These are phyloP conservation scores for Vinca minor DNA, from an alignment of 257 asterid species.

Conservation along the genomic window DNA sequence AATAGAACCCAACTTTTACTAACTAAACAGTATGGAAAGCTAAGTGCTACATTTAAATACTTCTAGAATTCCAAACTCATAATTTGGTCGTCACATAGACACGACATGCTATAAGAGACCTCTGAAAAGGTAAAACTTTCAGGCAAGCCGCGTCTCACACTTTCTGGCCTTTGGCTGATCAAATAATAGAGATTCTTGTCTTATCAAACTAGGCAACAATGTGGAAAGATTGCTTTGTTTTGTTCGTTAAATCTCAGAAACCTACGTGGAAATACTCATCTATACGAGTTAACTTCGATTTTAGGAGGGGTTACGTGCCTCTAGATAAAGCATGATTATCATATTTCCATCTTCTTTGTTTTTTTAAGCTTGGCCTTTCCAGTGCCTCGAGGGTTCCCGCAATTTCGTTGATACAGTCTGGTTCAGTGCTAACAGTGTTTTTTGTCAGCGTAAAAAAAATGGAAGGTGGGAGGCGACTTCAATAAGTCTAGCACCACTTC, in stretches of 20 bases:
- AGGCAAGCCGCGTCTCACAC: conserved; percentile 18
- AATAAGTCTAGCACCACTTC: too few species aligned
- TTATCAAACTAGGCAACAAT: conserved; percentile 11
- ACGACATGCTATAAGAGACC: background rate
- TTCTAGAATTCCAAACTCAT: too few species aligned
- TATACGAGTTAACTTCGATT: conserved; percentile 11
- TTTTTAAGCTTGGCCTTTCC: conserved; percentile 14
- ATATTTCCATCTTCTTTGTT: conserved; percentile 16
- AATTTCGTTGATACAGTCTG: too few species aligned
- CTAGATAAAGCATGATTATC: background rate
- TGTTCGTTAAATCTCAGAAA: conserved; percentile 7
- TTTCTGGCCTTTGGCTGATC: conserved; percentile 7
- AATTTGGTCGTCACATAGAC: too few species aligned
- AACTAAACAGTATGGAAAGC: too few species aligned
- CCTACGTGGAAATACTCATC: conserved; percentile 17
- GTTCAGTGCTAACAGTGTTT: too few species aligned
- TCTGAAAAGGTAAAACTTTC: background rate
- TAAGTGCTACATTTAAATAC: too few species aligned
- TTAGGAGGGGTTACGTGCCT: conserved; percentile 14
- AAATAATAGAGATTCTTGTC: conserved; percentile 9
- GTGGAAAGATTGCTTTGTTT: conserved; percentile 7
- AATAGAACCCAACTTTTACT: too few species aligned
- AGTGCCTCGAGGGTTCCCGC: conserved; percentile 29
- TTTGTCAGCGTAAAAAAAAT: too few species aligned
- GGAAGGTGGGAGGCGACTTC: too few species aligned